Base-by-base conservation (phyloP, 1,139 yeast species). In the Yamadazyma epiphylla region DNA sequence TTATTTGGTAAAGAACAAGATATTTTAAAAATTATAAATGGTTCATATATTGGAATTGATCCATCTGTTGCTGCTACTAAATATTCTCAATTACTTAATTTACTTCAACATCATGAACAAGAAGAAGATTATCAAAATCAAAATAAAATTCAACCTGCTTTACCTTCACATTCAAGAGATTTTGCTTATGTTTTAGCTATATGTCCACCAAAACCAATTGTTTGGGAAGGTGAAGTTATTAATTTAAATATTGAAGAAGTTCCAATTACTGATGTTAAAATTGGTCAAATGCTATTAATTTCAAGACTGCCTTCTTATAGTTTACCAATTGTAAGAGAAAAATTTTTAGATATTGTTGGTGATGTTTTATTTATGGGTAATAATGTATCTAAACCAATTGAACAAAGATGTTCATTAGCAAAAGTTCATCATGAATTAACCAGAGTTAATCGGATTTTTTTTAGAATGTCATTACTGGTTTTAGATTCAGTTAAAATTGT, bases 211-310 rank as follows among this genome's bases (percentile, higher is more conserved):
- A 86, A 85, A 46, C 94, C 96, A 0, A 73, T 89, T 51, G 77
- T 85, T 17, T 89, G 97, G 97, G 91, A 85, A 41, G 97, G 97
- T 2, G 70, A 74, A 15, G 80, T 83, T 38, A 73, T 81, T 21
- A 74, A 77, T 30, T 53, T 85, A 12, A 72, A 75, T 14, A 55
- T 80, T 24, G 63, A 64, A 23, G 55, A 57, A 5, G 66, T 64
- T 2, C 72, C 74, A 2, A 60, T 67, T 5, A 57, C 68, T 5
- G 74, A 67, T 35, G 66, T 85, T 14, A 71, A 71, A 39, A 77
- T 78, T 9, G 95, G 95, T 5, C 77, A 82, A 36, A 67, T 87
- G 48, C 58, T 88, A 22, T 57, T 91, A 31, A 73, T 89, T 5
- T 72, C 89, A 1, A 63, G 59, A 29, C 43, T 60, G 16, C 71